A percentile compares a stretch with the other conserved stretches of the same genome.
Evolutionary conservation across 2,329 filamentous ascomycete genomes (phyloP).

Genomic region (Trichoderma sp.): DNA sequence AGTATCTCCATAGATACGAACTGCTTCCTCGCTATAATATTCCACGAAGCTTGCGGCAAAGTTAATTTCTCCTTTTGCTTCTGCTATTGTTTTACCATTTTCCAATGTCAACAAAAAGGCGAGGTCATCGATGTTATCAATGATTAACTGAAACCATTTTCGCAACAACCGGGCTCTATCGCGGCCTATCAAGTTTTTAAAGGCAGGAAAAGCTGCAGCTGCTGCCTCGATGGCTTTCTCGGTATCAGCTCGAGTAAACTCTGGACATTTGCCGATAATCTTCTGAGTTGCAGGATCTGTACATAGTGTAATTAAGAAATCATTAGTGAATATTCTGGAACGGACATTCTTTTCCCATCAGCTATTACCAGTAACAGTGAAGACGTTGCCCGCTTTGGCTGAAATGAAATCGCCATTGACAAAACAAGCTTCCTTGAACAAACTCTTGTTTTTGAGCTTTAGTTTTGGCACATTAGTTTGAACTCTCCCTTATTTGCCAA

Average conservation of each 20-base stretch:
- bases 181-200: background rate
- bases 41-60: background rate
- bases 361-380: background rate
- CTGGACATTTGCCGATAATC: background rate
- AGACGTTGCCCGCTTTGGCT: background rate
- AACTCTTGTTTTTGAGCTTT: background rate
- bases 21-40: background rate
- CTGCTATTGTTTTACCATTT: background rate
- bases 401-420: background rate
- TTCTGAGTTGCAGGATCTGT: background rate
- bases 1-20: background rate
- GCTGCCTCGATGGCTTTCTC: background rate
- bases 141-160: background rate
- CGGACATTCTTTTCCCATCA: background rate
- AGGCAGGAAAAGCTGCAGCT: background rate
- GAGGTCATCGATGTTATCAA: background rate
- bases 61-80: background rate
- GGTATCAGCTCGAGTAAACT: background rate
- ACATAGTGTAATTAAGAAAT: background rate
- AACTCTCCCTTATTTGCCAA: background rate
- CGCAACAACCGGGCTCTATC: background rate
- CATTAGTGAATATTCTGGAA: background rate
- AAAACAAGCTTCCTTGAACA: background rate
- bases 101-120: background rate
- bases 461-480: background rate